Percentiles rank a stretch among this genome's conserved stretches.
These are phyloP conservation scores for Globisporangium parvum DNA, from an alignment of 352 stramenopile species.

Conservation along the genomic window DNA sequence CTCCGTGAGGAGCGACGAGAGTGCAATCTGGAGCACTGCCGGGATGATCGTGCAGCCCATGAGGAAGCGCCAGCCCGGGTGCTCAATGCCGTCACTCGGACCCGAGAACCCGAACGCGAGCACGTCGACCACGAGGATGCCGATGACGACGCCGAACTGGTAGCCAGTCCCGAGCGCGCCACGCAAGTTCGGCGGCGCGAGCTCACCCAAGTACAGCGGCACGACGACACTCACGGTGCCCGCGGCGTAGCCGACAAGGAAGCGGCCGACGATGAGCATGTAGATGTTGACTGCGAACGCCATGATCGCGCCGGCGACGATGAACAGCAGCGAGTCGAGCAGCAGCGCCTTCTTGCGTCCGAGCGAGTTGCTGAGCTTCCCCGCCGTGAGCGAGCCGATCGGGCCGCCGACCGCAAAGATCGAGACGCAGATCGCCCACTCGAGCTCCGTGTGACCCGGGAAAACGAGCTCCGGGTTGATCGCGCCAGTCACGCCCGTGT, in stretches of 20 bases:
- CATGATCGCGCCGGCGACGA: conserved; percentile 53
- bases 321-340: conserved; percentile 59
- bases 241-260: conserved; percentile 62
- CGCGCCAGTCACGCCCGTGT: conserved; percentile 61
- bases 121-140: conserved; percentile 36
- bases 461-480: conserved; percentile 61
- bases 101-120: conserved; percentile 57
- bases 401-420: conserved; percentile 61
- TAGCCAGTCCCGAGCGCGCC: conserved; percentile 68
- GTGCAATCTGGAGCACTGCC: conserved; percentile 51
- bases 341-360: conserved; percentile 60
- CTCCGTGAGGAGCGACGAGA: conserved; percentile 59
- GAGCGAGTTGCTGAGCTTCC: conserved; percentile 43
- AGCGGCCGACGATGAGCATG: conserved; percentile 61
- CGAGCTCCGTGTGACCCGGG: conserved; percentile 49
- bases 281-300: conserved; percentile 61
- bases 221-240: conserved; percentile 70
- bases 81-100: conserved; percentile 41
- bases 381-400: conserved; percentile 56
- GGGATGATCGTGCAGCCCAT: conserved; percentile 64
- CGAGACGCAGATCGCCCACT: conserved; percentile 65
- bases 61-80: conserved; percentile 62
- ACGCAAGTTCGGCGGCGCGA: conserved; percentile 66
- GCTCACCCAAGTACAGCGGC: conserved; percentile 61
- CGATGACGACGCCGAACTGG: conserved; percentile 66